Conservation (phyloP, 441 rosid genomes). For the Arabidopsis hybrid region DNA sequence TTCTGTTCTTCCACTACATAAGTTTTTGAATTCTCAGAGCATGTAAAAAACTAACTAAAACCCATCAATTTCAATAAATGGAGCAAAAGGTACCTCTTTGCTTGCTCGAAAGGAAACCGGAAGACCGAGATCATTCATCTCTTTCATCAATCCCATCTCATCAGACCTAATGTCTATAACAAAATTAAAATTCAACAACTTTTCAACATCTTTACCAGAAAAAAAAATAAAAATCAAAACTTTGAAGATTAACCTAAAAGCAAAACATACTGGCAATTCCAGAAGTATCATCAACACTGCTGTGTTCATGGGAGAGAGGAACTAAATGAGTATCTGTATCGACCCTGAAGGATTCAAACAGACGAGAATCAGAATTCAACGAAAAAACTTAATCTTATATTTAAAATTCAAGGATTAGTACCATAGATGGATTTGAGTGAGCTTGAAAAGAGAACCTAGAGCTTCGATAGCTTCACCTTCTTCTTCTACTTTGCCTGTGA, state of each 20-base stretch:
- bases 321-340: conserved; percentile 50
- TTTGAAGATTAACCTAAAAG: background rate
- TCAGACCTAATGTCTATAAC: conserved; percentile 48
- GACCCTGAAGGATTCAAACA: conserved; percentile 53
- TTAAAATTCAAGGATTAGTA: background rate
- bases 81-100: conserved; percentile 57
- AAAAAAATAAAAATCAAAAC: conserved; percentile 7
- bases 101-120: conserved; percentile 76
- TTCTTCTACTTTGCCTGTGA: conserved; percentile 42
- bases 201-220: background rate
- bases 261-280: conserved; percentile 49
- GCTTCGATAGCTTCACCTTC: conserved; percentile 63
- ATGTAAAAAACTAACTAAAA: conserved; percentile 15
- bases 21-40: conserved; percentile 12
- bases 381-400: background rate
- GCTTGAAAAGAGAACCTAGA: conserved; percentile 78
- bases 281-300: conserved; percentile 34
- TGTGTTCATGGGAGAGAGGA: conserved; percentile 41
- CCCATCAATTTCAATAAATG: background rate
- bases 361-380: background rate
- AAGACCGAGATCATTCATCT: conserved; percentile 80
- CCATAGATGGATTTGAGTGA: conserved; percentile 79
- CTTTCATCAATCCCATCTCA: conserved; percentile 56
- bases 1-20: conserved; percentile 56
- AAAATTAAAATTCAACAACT: background rate